Conservation (phyloP, 2,329 filamentous ascomycete genomes). For the Acephala macrosclerotiorum region DNA sequence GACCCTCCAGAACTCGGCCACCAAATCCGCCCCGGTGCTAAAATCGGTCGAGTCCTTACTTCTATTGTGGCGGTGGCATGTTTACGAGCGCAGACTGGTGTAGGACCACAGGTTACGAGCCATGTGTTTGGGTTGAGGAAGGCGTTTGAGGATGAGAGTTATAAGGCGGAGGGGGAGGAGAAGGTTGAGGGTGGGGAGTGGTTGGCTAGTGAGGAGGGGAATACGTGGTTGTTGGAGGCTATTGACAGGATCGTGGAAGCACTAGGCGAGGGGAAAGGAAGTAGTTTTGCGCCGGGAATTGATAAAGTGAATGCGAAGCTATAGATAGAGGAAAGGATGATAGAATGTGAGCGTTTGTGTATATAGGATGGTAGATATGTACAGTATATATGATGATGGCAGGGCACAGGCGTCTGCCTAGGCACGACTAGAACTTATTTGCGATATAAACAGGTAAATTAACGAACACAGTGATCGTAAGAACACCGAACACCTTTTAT, state of each 20-base stretch:
- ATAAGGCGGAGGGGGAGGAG: slow-evolving; percentile 54
- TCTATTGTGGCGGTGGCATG: slow-evolving; percentile 78
- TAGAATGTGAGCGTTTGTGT: background rate
- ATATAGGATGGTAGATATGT: slow-evolving; percentile 9
- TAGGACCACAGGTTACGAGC: slow-evolving; percentile 81
- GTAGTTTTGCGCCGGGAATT: slow-evolving; percentile 62
- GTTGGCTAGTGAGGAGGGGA: slow-evolving; percentile 71
- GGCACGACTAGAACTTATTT: background rate
- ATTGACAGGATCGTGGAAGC: slow-evolving; percentile 67
- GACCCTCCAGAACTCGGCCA: slow-evolving; percentile 60
- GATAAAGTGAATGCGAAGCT: slow-evolving; percentile 43
- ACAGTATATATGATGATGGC: background rate
- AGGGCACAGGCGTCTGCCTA: background rate
- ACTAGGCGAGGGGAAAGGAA: slow-evolving; percentile 55
- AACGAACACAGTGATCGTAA: background rate
- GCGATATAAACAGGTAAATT: no score
- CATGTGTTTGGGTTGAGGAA: slow-evolving; percentile 85
- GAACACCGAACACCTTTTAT: background rate
- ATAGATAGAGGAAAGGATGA: background rate
- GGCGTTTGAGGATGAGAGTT: slow-evolving; percentile 72
- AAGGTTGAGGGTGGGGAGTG: slow-evolving; percentile 60
- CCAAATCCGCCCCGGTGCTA: slow-evolving; percentile 48
- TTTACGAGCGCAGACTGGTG: slow-evolving; percentile 79
- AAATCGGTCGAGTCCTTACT: slow-evolving; percentile 74
- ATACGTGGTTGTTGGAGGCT: slow-evolving; percentile 66